Base-by-base conservation (phyloP, 164 flowering plant species). In the Magnolia sinica region DNA sequence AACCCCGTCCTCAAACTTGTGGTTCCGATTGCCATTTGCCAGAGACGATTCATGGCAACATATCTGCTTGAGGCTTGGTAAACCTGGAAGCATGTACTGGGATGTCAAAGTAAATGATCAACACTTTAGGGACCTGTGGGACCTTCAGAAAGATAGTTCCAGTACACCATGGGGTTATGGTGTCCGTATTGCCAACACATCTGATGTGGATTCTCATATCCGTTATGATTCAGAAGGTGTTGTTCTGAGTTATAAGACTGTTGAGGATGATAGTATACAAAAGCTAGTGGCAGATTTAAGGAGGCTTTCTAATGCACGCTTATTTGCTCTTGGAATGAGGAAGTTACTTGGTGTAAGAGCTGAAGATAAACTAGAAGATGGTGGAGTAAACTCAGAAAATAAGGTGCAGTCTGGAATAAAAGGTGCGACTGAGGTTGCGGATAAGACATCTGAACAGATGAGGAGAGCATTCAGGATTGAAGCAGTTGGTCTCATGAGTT, bases 11-110 rank as follows among this genome's bases (percentile, higher is more conserved):
- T 89, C 94, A 9, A 93, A 90, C 85, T 85, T 96, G 78, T 96
- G 98, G 98, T 90, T 96, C 78, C 86, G 97, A 59, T 87, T 92
- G 52, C 98, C 99, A 73, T 91, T 88, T 83, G 85, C 89, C 7
- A 85, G 84, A 77, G 92, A 87, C 27, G 87, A 88, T 82, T 87
- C 97, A 37, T 94, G 98, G 99, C 89, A 87, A 76, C 87, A 89
- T 70, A 89, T 94, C 76, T 94, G 98, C 85, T 85, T 96, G 85
- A 87, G 94, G 72, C 96, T 94, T 82, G 99, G 99, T 64, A 87
- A 87, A 83, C 98, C 98, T 68, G 99, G 98, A 82, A 93, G 90
- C 85, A 86, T 92, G 96, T 85, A 81, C 78, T 96, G 99, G 99
- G 98, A 94, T 87, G 98, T 96, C 64, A 96, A 96, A 83, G 94